phyloP scores from a whole-genome alignment of 192 early-diverging fungal genomes.

The Backusella macrospora region DNA sequence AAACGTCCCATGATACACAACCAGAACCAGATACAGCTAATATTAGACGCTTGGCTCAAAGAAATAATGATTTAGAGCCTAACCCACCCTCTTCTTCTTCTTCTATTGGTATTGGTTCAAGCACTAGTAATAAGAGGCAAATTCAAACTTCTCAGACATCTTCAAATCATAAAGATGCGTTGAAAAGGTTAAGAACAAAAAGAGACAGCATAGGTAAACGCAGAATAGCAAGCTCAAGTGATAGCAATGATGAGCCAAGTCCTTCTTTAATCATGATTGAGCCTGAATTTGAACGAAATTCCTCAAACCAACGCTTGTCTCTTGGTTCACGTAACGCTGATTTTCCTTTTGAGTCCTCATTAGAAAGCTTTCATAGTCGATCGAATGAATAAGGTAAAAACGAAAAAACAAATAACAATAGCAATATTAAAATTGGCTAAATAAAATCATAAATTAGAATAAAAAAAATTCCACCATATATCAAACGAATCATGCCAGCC shows the following conservation, averaged over 20 bases:
- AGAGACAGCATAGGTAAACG: background rate
- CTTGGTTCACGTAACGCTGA: background rate
- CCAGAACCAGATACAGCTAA: background rate
- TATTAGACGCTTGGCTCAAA: background rate
- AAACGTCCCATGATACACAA: background rate
- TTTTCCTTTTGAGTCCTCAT: background rate
- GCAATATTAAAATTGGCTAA: too few species aligned
- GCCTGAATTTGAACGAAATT: background rate
- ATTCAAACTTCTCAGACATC: background rate
- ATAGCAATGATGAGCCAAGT: background rate
- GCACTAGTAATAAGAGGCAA: background rate
- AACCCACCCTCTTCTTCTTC: background rate
- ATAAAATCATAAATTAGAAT: too few species aligned
- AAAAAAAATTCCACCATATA: too few species aligned
- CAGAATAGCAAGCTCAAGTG: background rate
- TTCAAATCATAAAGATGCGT: background rate
- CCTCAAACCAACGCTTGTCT: background rate
- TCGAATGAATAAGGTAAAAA: background rate
- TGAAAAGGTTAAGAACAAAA: background rate
- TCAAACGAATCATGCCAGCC: too few species aligned
- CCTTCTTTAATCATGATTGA: background rate
- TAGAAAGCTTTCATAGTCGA: background rate
- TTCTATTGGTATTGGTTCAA: background rate
- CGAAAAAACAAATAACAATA: background rate
- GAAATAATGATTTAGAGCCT: background rate